Evolutionary conservation across 1,284 basidiomycete species (phyloP).

Genomic region (Ganoderma leucocontextum): DNA sequence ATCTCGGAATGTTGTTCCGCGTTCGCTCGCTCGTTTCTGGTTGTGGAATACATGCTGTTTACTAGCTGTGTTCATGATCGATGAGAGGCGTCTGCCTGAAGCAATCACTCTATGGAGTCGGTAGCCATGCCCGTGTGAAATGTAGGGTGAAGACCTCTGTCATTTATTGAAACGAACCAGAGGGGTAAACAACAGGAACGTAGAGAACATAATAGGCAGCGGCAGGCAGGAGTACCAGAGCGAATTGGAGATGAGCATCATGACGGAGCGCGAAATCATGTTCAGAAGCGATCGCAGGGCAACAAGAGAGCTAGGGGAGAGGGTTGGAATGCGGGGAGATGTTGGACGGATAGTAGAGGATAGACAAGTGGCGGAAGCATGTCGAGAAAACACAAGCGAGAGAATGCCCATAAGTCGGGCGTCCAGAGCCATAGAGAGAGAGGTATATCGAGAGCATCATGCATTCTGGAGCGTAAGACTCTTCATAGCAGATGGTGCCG

Average conservation of each 20-base stretch:
- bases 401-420: background rate
- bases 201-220: background rate
- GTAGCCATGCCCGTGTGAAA: background rate
- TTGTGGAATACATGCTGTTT: constrained; percentile 25
- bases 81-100: background rate
- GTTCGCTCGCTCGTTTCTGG: constrained; percentile 10
- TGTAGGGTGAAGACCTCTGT: background rate
- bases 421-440: background rate
- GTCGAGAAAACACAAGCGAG: background rate
- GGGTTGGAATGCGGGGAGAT: background rate
- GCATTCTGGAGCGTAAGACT: background rate
- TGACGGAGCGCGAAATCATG: background rate
- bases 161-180: background rate
- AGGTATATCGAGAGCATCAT: background rate
- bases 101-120: background rate
- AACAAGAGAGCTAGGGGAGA: background rate
- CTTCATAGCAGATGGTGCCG: background rate
- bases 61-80: background rate
- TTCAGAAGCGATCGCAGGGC: background rate
- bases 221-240: background rate
- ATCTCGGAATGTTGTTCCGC: constrained; percentile 15
- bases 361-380: background rate
- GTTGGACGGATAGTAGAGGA: background rate
- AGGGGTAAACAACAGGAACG: background rate
- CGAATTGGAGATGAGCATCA: background rate